Percentiles rank a stretch among this genome's conserved stretches.
Conservation (phyloP, 2,329 filamentous ascomycete species). For the Grosmannia penicillata region DNA sequence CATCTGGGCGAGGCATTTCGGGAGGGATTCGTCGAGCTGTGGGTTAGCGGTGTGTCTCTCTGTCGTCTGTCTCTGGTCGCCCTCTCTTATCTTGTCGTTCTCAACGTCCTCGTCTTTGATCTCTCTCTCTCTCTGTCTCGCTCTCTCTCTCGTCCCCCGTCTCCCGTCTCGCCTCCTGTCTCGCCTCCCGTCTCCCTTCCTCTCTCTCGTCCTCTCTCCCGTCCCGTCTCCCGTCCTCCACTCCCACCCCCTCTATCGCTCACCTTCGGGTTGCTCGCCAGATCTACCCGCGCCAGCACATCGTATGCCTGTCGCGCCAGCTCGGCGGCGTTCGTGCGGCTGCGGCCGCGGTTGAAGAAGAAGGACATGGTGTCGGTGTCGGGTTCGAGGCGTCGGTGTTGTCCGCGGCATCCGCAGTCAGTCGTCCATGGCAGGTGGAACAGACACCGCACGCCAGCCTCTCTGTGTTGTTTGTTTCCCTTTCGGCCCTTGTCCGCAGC, state of each 20-base stretch:
- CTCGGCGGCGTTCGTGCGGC: slow-evolving; percentile 12
- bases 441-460: too few relatives aligned
- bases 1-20: slow-evolving; percentile 77
- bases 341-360: slow-evolving; percentile 12
- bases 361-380: slow-evolving; percentile 12
- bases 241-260: not conserved
- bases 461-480: too few relatives aligned
- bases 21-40: slow-evolving; percentile 66
- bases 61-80: too few relatives aligned
- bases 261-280: slow-evolving; percentile 5
- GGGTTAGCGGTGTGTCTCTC: not conserved
- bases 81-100: not conserved
- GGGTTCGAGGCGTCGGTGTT: not conserved
- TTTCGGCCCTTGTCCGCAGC: too few relatives aligned
- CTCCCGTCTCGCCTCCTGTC: too few relatives aligned
- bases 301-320: slow-evolving; percentile 12
- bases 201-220: not conserved
- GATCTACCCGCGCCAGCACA: slow-evolving; percentile 11
- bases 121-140: too few relatives aligned
- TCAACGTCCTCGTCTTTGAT: too few relatives aligned
- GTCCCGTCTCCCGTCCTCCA: not conserved
- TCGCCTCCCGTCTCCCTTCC: too few relatives aligned
- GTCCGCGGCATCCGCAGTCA: too few relatives aligned
- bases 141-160: too few relatives aligned
- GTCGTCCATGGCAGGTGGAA: too few relatives aligned